Base-by-base conservation (phyloP, 495 filamentous ascomycete genomes). In the Neurospora sp. region DNA sequence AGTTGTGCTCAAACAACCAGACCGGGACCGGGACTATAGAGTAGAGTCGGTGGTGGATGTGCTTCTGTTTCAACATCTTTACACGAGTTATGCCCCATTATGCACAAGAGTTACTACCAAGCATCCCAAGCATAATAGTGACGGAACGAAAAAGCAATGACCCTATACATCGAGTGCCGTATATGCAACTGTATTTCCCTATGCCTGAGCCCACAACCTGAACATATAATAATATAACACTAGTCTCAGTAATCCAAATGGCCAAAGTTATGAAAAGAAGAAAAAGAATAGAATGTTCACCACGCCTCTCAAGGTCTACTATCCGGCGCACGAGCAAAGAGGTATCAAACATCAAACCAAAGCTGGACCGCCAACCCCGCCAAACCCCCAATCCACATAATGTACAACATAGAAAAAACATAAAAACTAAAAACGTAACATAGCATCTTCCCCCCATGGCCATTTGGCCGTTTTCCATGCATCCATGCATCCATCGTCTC, bases 281-380 rank as follows among this genome's bases (percentile, higher is more conserved):
- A 65, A 18, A 18, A 65, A 18, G 53, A 65, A 65, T 65, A 18
- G 53, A 65, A 65, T 35, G 16, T 65, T 18, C 27, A 4, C 27
- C 6, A 65, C 53, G 27, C 53, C 53, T 35, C 1, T 35, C 1
- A 65, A 65, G 53, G 18, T 65, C 53, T 8, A 65, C 53, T 65
- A 16, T 37, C 10, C 8, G 53, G 53, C 53, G 53, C 31, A 65
- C 53, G 53, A 65, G 27, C 53, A 35, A 65, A 65, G 27, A 65
- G 53, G 53, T 65, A 65, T 65, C 53, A 65, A 65, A 65, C 53
- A 65, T 65, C 53, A 65, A 65, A 65, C 53, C 53, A 65, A 65
- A 65, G 41, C 53, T 16, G 53, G 10, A 61, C 53, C 53, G 22
- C 53, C 53, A 65, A 65, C 53, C 47, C 20, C 47, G 14, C 53